Percentiles rank a stretch among this genome's conserved stretches.
These are phyloP conservation scores for Camelina neglecta DNA, from an alignment of 345 rosid genomes.

Conservation along the genomic window DNA sequence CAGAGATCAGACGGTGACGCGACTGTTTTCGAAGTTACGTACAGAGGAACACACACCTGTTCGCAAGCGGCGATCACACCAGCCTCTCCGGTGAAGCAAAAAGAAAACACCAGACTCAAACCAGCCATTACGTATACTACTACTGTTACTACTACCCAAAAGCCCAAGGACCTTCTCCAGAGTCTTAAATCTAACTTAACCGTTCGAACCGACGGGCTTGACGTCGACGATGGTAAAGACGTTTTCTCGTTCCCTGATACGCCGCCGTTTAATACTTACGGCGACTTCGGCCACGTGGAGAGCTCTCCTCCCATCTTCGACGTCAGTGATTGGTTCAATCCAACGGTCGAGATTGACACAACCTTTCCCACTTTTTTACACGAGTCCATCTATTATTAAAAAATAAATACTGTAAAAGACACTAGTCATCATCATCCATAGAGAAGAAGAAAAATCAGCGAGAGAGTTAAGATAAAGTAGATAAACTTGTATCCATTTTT, in stretches of 20 bases:
- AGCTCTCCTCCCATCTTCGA: slow-evolving; percentile 38
- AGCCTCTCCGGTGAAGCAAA: slow-evolving; percentile 35
- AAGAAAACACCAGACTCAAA: slow-evolving; percentile 16
- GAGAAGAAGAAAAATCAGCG: not conserved
- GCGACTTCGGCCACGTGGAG: slow-evolving; percentile 32
- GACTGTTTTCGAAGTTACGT: slow-evolving; percentile 70
- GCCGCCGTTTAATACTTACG: slow-evolving; percentile 36
- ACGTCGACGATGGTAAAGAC: slow-evolving; percentile 35
- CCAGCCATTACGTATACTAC: not conserved
- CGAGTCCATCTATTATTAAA: slow-evolving; percentile 32
- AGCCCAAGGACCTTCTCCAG: slow-evolving; percentile 37
- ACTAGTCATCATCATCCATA: not conserved
- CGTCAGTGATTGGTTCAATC: slow-evolving; percentile 38
- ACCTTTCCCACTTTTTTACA: slow-evolving; percentile 37
- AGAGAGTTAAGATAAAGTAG: slow-evolving; percentile 1
- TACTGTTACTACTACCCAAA: not conserved
- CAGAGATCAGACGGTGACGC: slow-evolving; percentile 88
- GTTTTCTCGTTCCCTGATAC: slow-evolving; percentile 43
- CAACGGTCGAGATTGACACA: slow-evolving; percentile 38
- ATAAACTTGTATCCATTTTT: slow-evolving; percentile 4
- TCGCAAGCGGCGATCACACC: slow-evolving; percentile 41
- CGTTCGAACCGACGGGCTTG: slow-evolving; percentile 38
- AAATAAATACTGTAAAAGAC: not conserved
- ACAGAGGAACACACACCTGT: slow-evolving; percentile 84
- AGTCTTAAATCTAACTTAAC: slow-evolving; percentile 38